Conservation (phyloP, 2,329 filamentous ascomycete genomes). For the Phaeosphaeria sp. region DNA sequence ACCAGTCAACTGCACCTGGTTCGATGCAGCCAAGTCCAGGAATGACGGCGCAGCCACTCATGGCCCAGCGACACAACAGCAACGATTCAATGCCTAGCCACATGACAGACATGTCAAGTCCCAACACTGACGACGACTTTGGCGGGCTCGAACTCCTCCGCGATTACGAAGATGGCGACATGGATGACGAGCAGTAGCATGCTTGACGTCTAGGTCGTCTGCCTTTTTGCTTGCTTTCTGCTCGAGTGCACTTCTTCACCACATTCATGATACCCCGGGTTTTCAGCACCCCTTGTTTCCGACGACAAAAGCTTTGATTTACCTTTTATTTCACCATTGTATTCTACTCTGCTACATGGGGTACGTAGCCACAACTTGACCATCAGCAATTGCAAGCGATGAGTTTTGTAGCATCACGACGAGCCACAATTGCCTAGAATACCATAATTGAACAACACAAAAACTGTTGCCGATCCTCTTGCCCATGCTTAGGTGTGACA, state of each 20-base stretch:
- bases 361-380: conserved; percentile 1
- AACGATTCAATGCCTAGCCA: conserved; percentile 18
- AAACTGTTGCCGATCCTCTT: no score
- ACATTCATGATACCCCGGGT: conserved; percentile 18
- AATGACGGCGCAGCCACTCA: conserved; percentile 5
- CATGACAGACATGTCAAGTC: conserved; percentile 13
- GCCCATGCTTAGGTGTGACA: no score
- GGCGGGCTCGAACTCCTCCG: conserved; percentile 42
- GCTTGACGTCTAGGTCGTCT: not conserved
- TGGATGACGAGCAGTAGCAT: conserved; percentile 17
- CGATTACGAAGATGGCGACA: conserved; percentile 37
- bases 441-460: no score
- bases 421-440: no score
- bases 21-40: conserved; percentile 11
- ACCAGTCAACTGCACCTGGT: conserved; percentile 5
- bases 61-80: conserved; percentile 18
- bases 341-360: not conserved
- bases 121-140: conserved; percentile 26
- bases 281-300: conserved; percentile 7
- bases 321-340: not conserved
- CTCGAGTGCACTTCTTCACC: not conserved
- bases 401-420: no score
- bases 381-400: no score
- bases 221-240: conserved; percentile 7
- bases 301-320: conserved; percentile 8